Evolutionary conservation across 495 filamentous ascomycete species (phyloP), one percentile per base, ranked within the genome.

Genomic region (Endocarpon pusillum): DNA sequence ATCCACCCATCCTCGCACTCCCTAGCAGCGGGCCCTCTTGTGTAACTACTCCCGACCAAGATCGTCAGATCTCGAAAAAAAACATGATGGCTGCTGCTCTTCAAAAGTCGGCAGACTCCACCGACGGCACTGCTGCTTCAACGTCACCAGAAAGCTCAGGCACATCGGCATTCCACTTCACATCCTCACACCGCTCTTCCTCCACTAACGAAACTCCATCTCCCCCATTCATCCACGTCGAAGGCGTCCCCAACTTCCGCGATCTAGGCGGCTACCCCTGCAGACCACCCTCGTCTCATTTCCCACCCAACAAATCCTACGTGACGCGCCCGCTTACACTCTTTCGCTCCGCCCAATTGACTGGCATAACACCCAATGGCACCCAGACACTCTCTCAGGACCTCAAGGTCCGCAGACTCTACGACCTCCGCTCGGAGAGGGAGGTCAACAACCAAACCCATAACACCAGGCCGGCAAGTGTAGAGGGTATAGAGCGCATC

Each of bases 321-420:
- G 45, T 48, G 11, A 43, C 75, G 35, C 53, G 62, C 18, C 53
- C 51, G 30, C 54, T 55, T 14, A 19, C 73, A 7, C 43, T 79
- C 32, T 77, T 64, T 41, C 64, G 75, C 33, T 65, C 66, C 9
- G 73, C 68, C 2, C 68, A 69, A 15, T 71, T 69, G 6, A 62
- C 58, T 17, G 38, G 50, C 24, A 52, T 69, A 16, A 60, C 62
- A 12, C 45, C 49, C 15, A 52, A 58, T 16, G 71, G 69, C 18
- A 59, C 63, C 0, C 40, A 43, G 9, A 50, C 48, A 11, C 53
- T 79, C 37, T 51, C 52, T n/a, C 32, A 50, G 5, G 34, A 37
- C 11, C 53, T 76, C 12, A 54, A 59, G 9, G 65, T 78, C 41
- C 56, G 49, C 20, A 48, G 60, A 35, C 57, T 76, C 23, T 75